These are phyloP conservation scores for Penicillium subrubescens DNA, from an alignment of 495 filamentous ascomycete species.

Conservation along the genomic window DNA sequence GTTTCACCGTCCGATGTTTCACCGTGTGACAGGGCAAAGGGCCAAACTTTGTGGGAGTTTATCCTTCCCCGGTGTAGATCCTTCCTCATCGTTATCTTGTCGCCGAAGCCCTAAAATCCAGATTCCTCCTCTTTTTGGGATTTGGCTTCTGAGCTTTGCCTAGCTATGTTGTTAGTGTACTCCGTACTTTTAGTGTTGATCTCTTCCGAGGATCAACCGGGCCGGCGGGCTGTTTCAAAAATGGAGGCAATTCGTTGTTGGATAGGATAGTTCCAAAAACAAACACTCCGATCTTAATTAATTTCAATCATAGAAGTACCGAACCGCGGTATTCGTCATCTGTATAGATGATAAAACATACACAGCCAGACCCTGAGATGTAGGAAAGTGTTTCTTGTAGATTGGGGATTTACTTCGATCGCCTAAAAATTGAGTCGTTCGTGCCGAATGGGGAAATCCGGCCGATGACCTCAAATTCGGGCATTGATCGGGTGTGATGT, in stretches of 20 bases:
- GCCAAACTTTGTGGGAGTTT: not conserved
- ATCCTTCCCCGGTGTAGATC: constrained; percentile 3
- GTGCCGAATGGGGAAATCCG: constrained; percentile 1
- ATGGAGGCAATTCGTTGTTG: not conserved
- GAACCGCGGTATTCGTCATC: not conserved
- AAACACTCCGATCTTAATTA: not conserved
- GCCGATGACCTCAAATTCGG: not conserved
- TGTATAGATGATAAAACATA: constrained; percentile 1
- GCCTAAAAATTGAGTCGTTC: constrained; percentile 5
- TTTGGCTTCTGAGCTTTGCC: not conserved
- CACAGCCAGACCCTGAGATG: not conserved
- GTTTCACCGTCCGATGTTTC: constrained; percentile 21
- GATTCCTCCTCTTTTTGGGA: not conserved
- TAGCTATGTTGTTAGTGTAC: not conserved
- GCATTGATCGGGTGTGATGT: not conserved
- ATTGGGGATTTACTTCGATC: not conserved
- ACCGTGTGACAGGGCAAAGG: constrained; percentile 8
- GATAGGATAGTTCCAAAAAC: not conserved
- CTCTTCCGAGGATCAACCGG: not conserved
- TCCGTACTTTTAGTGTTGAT: not conserved
- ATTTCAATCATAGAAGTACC: not conserved
- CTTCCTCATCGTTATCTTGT: not conserved
- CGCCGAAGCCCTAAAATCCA: constrained; percentile 6
- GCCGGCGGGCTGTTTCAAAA: not conserved
- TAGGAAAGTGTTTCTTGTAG: constrained; percentile 2